Evolutionary conservation across 2,329 filamentous ascomycete species (phyloP).

Genomic region (Sarocladiaceae sp.): DNA sequence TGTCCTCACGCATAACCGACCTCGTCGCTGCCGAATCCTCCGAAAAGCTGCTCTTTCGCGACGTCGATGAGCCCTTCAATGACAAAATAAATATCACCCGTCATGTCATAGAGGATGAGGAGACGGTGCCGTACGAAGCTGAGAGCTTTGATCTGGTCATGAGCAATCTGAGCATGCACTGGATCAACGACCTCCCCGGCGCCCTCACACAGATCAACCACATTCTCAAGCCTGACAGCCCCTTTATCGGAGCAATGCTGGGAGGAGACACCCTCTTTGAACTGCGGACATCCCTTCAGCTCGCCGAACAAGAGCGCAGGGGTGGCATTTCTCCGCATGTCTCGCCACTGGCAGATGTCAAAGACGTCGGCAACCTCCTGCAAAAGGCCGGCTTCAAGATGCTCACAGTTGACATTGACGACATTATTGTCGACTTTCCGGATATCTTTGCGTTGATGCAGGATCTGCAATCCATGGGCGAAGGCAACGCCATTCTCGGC

Average conservation of each 20-base stretch:
- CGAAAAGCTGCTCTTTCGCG: conserved; percentile 71
- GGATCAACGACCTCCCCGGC: conserved; percentile 94
- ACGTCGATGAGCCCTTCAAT: conserved; percentile 72
- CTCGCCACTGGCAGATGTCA: conserved; percentile 86
- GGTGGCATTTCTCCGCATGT: conserved; percentile 92
- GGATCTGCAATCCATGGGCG: conserved; percentile 94
- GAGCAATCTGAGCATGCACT: conserved; percentile 86
- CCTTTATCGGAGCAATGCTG: conserved; percentile 94
- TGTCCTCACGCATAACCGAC: conserved; percentile 67
- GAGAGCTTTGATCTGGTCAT: conserved; percentile 85
- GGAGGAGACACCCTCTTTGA: conserved; percentile 93
- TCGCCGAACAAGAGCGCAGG: conserved; percentile 83
- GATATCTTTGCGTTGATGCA: conserved; percentile 87
- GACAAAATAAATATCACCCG: conserved; percentile 66
- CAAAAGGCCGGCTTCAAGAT: conserved; percentile 90
- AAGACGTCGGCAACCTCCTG: conserved; percentile 83
- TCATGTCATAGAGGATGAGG: conserved; percentile 69
- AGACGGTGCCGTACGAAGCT: conserved; percentile 70
- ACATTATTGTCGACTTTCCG: conserved; percentile 93
- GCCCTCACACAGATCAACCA: conserved; percentile 80
- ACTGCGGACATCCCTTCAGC: conserved; percentile 85
- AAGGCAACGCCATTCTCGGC: conserved; percentile 84
- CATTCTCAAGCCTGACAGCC: conserved; percentile 81
- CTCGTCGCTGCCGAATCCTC: conserved; percentile 83
- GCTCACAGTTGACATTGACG: conserved; percentile 93